Evolutionary conservation across 108 stramenopile genomes (phyloP).

Genomic region (Cyclotella atomus): DNA sequence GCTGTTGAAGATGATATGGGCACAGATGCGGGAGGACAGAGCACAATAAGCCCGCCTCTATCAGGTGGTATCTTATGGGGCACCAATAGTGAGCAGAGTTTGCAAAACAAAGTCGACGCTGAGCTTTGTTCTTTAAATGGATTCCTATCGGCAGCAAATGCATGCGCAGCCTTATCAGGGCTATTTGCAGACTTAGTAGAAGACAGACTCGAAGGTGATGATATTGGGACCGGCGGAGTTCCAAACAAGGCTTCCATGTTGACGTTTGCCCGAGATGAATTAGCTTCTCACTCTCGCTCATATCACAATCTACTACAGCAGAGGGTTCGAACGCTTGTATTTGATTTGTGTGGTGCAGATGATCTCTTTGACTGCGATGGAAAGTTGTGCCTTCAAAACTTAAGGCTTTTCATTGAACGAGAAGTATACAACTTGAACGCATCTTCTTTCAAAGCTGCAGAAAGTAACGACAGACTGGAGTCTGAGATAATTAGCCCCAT

Average conservation of each 20-base stretch:
- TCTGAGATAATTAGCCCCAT: conserved; percentile 59
- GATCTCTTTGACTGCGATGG: conserved; percentile 51
- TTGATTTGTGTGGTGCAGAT: conserved; percentile 67
- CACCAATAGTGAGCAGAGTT: conserved; percentile 23
- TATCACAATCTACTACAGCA: conserved; percentile 57
- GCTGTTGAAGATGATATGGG: conserved; percentile 73
- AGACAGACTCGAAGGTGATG: conserved; percentile 29
- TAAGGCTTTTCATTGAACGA: conserved; percentile 65
- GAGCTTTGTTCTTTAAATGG: conserved; percentile 80
- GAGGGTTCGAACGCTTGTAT: conserved; percentile 47
- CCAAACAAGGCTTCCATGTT: conserved; percentile 60
- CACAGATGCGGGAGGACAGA: not conserved
- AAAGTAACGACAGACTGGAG: conserved; percentile 73
- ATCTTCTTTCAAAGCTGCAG: conserved; percentile 51
- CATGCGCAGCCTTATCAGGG: conserved; percentile 64
- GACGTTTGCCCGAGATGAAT: conserved; percentile 77
- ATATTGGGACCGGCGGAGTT: conserved; percentile 13
- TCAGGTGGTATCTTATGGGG: conserved; percentile 59
- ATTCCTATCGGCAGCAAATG: conserved; percentile 64
- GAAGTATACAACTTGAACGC: conserved; percentile 75
- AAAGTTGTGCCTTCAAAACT: conserved; percentile 54
- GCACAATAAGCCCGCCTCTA: conserved; percentile 46
- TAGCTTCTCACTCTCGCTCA: conserved; percentile 59
- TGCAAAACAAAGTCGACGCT: conserved; percentile 65
- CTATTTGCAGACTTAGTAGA: conserved; percentile 64